Base-by-base conservation (phyloP, 495 filamentous ascomycete genomes). In the Physcia stellaris region DNA sequence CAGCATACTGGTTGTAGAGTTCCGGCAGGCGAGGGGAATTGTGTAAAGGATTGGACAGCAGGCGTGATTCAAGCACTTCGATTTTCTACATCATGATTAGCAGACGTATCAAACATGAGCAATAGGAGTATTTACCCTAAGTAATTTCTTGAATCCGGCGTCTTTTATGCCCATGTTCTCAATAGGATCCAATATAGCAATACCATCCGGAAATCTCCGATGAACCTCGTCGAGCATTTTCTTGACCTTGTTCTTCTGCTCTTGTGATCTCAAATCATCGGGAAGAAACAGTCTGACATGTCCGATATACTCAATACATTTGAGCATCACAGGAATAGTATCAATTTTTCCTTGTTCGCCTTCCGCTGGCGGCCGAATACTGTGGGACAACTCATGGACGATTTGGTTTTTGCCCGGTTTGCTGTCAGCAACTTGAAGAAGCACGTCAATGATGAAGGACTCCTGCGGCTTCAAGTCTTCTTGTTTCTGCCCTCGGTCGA, bases 111-210 rank as follows among this genome's bases (percentile, higher is more conserved):
- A n/a, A n/a, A n/a, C n/a, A n/a, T n/a, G n/a, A n/a, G n/a, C n/a
- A n/a, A n/a, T n/a, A n/a, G 3, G n/a, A 6, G 11, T 29, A 55
- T 70, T 52, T 62, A 78, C 76, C 47, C 88, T 74, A 9, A 95
- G 75, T 3, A 90, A 71, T 51, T 84, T 83, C 66, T 93, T 95
- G 63, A 96, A 96, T 0, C 73, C 75, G 4, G 90, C 83, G 54
- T 96, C 90, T 12, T 65, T 78, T 54, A 98, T 95, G 11, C 70
- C 64, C 90, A 96, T 95, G 51, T 92, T 82, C 52, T 96, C 86
- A 36, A 98, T 75, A 0, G 90, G 92, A 54, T 98, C 90, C 21
- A 96, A 56, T 5, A 86, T 58, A 10, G 90, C 76, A 36, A 96
- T 60, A 2, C 90, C 90, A 56, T 96, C 92, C n/a, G 84, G 82